Evolutionary conservation across 352 stramenopile species (phyloP).

Genomic region (Pilasporangium apinafurcum): DNA sequence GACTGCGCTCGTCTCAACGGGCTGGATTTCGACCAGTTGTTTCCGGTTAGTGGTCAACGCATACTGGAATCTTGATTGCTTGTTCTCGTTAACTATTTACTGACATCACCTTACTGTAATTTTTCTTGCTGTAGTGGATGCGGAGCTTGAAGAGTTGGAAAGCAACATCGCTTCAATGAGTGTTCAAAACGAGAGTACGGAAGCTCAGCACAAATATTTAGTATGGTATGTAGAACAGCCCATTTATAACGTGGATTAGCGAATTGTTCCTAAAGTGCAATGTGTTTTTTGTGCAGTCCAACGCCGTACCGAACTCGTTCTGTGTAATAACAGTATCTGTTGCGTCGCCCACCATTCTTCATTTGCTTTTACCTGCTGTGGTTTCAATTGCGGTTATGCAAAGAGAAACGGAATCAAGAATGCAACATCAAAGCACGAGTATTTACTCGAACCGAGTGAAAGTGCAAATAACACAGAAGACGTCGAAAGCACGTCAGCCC

Average conservation of each 20-base stretch:
- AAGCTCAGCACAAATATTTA: conserved; percentile 18
- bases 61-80: too few species aligned
- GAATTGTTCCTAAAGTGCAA: neutral
- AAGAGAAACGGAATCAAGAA: too few species aligned
- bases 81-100: neutral
- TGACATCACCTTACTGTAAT: neutral
- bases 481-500: too few species aligned
- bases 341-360: too few species aligned
- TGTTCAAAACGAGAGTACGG: conserved; percentile 10
- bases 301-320: conserved; percentile 15
- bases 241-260: neutral
- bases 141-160: conserved; percentile 11
- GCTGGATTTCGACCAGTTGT: conserved; percentile 66
- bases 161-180: conserved; percentile 13
- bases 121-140: conserved; percentile 2
- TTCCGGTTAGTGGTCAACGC: conserved; percentile 37
- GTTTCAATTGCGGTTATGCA: too few species aligned
- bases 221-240: conserved; percentile 12
- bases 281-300: conserved; percentile 5
- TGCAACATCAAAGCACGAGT: too few species aligned
- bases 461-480: too few species aligned
- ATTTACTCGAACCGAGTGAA: too few species aligned
- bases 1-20: conserved; percentile 63
- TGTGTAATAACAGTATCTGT: too few species aligned
- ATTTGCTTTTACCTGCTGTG: too few species aligned